Conservation (phyloP, 495 filamentous ascomycete genomes). For the Tuber brumale region DNA sequence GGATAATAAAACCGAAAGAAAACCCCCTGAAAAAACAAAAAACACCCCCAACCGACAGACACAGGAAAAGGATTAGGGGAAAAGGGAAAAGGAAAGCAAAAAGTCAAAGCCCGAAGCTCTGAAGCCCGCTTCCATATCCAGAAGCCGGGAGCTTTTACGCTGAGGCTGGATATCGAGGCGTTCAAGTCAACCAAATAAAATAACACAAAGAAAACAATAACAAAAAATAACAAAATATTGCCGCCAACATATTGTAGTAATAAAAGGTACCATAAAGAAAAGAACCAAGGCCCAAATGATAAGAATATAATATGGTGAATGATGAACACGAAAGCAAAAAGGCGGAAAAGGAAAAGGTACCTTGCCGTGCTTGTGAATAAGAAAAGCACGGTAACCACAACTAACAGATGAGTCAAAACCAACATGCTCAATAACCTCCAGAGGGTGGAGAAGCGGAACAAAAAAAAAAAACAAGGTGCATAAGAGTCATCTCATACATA, state of each 20-base stretch:
- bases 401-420: neutral
- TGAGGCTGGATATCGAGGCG: neutral
- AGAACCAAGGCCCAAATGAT: neutral
- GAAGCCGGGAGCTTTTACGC: neutral
- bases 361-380: neutral
- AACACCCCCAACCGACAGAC: neutral
- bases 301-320: neutral
- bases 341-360: neutral
- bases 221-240: constrained; percentile 29
- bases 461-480: constrained; percentile 21
- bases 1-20: neutral
- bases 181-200: constrained; percentile 19
- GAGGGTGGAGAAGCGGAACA: constrained; percentile 15
- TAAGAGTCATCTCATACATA: constrained; percentile 27
- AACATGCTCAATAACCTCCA: constrained; percentile 12
- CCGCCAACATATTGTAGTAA: constrained; percentile 10
- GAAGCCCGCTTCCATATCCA: neutral
- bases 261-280: neutral
- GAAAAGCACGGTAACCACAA: neutral
- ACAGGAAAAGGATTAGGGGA: neutral
- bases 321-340: neutral
- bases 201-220: constrained; percentile 26
- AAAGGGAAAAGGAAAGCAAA: neutral
- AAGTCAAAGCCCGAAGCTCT: neutral
- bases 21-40: neutral